Evolutionary conservation across 495 filamentous ascomycete genomes (phyloP).

Genomic region (Barbatosphaeria neglecta): DNA sequence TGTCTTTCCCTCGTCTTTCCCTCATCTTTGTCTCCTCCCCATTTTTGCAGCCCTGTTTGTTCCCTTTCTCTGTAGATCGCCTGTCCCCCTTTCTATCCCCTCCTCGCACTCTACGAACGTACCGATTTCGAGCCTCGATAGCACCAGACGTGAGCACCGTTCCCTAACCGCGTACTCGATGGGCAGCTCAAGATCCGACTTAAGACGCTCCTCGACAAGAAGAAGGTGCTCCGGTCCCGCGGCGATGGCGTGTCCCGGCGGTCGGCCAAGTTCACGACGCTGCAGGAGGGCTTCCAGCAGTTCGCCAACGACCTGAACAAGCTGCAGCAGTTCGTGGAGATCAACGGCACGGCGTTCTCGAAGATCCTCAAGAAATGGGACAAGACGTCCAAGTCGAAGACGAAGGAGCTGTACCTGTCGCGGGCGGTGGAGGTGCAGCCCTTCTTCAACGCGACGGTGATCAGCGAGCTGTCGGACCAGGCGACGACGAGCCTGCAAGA

Average conservation of each 20-base stretch:
- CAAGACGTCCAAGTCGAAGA: constrained; percentile 97
- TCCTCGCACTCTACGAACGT: too few relatives aligned
- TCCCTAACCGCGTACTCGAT: neutral
- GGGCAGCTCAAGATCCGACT: constrained; percentile 79
- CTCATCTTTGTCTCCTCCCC: too few relatives aligned
- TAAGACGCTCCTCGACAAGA: constrained; percentile 87
- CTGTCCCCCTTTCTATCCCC: too few relatives aligned
- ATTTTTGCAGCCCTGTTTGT: too few relatives aligned
- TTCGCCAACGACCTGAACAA: constrained; percentile 95
- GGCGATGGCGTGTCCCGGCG: constrained; percentile 62
- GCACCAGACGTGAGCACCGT: too few relatives aligned
- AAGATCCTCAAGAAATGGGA: constrained; percentile 99
- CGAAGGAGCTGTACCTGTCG: constrained; percentile 92
- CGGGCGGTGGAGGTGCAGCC: constrained; percentile 95
- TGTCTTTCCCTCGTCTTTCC: too few relatives aligned
- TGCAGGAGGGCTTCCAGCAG: constrained; percentile 93
- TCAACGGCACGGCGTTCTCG: constrained; percentile 93
- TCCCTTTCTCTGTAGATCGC: neutral
- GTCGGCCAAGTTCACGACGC: constrained; percentile 80
- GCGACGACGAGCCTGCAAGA: constrained; percentile 88
- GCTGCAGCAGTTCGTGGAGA: constrained; percentile 94
- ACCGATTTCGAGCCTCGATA: too few relatives aligned
- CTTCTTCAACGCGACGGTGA: constrained; percentile 92
- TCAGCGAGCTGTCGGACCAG: constrained; percentile 91
- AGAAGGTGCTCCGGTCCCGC: constrained; percentile 72